Evolutionary conservation across 2,329 filamentous ascomycete species (phyloP).

Genomic region (Lojkania enalia): DNA sequence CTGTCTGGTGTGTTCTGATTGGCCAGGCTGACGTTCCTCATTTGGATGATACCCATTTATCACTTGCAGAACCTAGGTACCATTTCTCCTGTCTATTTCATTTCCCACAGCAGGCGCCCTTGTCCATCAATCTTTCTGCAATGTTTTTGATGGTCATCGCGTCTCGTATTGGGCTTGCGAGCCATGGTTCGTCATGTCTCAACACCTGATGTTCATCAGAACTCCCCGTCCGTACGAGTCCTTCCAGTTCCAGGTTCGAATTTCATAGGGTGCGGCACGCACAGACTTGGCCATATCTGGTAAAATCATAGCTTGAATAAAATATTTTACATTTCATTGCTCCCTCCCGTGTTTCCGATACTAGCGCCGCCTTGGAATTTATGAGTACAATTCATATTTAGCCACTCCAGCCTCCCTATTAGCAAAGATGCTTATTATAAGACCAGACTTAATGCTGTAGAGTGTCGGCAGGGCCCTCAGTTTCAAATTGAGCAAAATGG

Average conservation of each 20-base stretch:
- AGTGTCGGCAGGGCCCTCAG: conserved; percentile 11
- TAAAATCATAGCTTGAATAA: conserved; percentile 3
- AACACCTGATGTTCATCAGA: conserved; percentile 1
- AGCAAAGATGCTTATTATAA: conserved; percentile 17
- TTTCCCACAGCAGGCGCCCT: conserved; percentile 1
- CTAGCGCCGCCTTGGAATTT: conserved; percentile 17
- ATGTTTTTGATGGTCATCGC: neutral
- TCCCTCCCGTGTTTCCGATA: conserved; percentile 22
- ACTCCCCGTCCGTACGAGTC: conserved; percentile 6
- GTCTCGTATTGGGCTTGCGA: conserved; percentile 6
- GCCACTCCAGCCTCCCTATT: conserved; percentile 5
- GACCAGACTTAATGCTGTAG: conserved; percentile 16
- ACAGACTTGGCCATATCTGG: neutral
- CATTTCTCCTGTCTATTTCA: conserved; percentile 2
- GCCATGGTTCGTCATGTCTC: conserved; percentile 9
- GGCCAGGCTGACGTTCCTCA: conserved; percentile 18
- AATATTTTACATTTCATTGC: conserved; percentile 4
- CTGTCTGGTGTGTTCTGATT: conserved; percentile 13
- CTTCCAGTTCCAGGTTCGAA: conserved; percentile 5
- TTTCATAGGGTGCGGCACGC: neutral
- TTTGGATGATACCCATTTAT: conserved; percentile 24
- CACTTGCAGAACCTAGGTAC: conserved; percentile 5
- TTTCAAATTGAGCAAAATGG: conserved; percentile 17
- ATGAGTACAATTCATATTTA: conserved; percentile 15
- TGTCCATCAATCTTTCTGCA: neutral